phyloP scores from a whole-genome alignment of 139 green algal genomes.

The Pleodorina starrii region DNA sequence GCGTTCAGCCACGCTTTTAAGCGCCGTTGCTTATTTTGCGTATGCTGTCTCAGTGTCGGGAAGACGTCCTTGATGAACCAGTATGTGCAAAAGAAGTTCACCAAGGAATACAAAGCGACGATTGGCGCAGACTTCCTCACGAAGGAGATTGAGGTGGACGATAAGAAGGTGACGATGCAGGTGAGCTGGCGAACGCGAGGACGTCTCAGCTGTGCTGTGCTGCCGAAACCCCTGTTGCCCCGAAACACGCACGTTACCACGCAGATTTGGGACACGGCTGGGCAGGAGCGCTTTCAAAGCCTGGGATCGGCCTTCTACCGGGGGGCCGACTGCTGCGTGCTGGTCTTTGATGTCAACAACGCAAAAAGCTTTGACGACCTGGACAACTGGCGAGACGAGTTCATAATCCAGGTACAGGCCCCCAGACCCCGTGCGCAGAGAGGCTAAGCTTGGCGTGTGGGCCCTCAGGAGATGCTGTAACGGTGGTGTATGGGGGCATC shows the following conservation, averaged over 20 bases:
- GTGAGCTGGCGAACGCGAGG: no score
- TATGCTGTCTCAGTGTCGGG: conserved; percentile 85
- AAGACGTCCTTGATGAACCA: conserved; percentile 99
- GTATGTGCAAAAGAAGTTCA: conserved; percentile 99
- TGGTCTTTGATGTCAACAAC: conserved; percentile 98
- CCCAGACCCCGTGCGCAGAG: no score
- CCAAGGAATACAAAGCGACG: conserved; percentile 98
- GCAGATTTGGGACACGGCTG: conserved; percentile 99
- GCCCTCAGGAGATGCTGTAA: no score
- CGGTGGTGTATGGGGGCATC: no score
- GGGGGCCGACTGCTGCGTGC: conserved; percentile 97
- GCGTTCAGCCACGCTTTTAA: no score
- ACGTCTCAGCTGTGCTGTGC: no score
- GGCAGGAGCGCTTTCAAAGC: conserved; percentile 97
- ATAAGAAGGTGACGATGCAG: conserved; percentile 98
- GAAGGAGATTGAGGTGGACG: conserved; percentile 98
- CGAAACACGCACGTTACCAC: no score
- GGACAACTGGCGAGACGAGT: conserved; percentile 99
- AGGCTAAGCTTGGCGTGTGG: no score
- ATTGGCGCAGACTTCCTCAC: conserved; percentile 99
- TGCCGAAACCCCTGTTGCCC: neutral
- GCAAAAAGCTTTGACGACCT: conserved; percentile 97
- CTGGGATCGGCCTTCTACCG: conserved; percentile 98
- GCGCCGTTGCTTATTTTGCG: no score
- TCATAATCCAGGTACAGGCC: conserved; percentile 97